Evolutionary conservation across 2,329 filamentous ascomycete genomes (phyloP).

Genomic region (Myriosclerotinia scirpicola): DNA sequence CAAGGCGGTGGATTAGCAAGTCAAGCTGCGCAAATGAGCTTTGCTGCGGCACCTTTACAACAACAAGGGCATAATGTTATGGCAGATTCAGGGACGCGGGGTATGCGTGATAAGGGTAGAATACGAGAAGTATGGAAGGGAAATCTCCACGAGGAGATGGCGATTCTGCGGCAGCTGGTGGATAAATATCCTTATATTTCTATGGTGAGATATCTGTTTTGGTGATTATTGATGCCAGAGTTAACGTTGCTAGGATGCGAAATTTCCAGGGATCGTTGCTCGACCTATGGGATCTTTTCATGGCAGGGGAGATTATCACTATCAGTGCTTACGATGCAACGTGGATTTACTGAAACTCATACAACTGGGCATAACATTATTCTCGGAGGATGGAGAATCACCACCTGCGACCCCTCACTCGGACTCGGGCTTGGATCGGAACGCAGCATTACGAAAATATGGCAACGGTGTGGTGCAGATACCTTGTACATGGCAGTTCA

Average conservation of each 20-base stretch:
- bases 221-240: slow-evolving; percentile 22
- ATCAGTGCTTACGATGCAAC: slow-evolving; percentile 95
- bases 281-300: slow-evolving; percentile 92
- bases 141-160: slow-evolving; percentile 91
- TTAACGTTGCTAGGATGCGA: slow-evolving; percentile 70
- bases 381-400: slow-evolving; percentile 85
- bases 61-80: slow-evolving; percentile 58
- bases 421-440: slow-evolving; percentile 46
- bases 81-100: slow-evolving; percentile 52
- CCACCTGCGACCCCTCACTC: slow-evolving; percentile 62
- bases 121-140: slow-evolving; percentile 97
- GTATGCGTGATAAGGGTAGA: slow-evolving; percentile 64
- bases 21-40: slow-evolving; percentile 85
- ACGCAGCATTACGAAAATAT: slow-evolving; percentile 45
- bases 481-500: slow-evolving; percentile 97
- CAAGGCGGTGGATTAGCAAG: slow-evolving; percentile 70
- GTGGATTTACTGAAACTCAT: slow-evolving; percentile 98
- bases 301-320: slow-evolving; percentile 96
- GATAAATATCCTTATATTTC: slow-evolving; percentile 94
- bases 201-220: slow-evolving; percentile 64
- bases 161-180: slow-evolving; percentile 74
- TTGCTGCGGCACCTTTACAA: slow-evolving; percentile 68
- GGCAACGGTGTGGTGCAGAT: slow-evolving; percentile 53
- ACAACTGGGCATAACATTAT: slow-evolving; percentile 91
- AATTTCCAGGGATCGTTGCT: slow-evolving; percentile 97